These are phyloP conservation scores for Fusarium euwallaceae DNA, from an alignment of 2,329 filamentous ascomycete genomes.

Conservation along the genomic window DNA sequence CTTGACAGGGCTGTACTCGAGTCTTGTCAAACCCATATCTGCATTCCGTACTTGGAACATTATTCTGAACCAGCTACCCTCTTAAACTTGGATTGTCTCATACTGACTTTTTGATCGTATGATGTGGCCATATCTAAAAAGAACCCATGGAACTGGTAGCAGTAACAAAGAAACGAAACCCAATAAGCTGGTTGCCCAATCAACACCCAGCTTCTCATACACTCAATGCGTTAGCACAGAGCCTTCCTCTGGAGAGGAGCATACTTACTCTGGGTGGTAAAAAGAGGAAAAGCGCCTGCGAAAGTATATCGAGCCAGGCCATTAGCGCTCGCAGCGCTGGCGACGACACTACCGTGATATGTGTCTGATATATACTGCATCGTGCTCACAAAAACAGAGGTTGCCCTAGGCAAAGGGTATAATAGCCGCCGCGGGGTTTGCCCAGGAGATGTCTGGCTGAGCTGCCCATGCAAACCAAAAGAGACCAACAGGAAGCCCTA, in stretches of 20 bases:
- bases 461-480: constrained; percentile 74
- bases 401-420: constrained; percentile 72
- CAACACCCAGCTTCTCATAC: neutral
- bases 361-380: constrained; percentile 68
- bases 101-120: neutral
- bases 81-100: neutral
- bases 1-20: neutral
- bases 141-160: neutral
- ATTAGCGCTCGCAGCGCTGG: constrained; percentile 72
- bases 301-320: constrained; percentile 68
- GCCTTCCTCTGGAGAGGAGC: neutral
- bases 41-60: neutral
- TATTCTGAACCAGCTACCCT: neutral
- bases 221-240: neutral
- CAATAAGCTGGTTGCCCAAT: neutral
- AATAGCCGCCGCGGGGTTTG: constrained; percentile 63
- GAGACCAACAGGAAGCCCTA: constrained; percentile 65
- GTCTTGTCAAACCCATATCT: neutral
- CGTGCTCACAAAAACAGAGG: constrained; percentile 69
- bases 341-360: constrained; percentile 67
- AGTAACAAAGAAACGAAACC: neutral
- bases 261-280: constrained; percentile 67
- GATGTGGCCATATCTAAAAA: neutral
- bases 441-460: constrained; percentile 60
- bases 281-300: constrained; percentile 70